These are phyloP conservation scores for Angomonas ambiguus DNA, from an alignment of 208 protist genomes.

Conservation along the genomic window DNA sequence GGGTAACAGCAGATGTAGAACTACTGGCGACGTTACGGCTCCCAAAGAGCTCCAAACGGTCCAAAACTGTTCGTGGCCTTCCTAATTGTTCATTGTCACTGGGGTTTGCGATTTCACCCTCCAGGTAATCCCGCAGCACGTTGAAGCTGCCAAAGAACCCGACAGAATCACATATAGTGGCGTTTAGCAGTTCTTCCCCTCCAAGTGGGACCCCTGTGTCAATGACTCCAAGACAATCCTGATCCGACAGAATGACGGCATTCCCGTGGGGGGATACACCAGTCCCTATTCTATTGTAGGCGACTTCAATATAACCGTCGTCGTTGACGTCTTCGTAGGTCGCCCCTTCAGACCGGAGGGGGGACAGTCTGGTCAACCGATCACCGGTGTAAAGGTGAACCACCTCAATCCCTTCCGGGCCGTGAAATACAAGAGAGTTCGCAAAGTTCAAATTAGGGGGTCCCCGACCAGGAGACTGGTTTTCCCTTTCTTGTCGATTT, in stretches of 20 bases:
- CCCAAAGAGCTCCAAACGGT: conserved; percentile 77
- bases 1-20: conserved; percentile 47
- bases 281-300: conserved; percentile 57
- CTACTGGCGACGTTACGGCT: conserved; percentile 60
- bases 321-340: conserved; percentile 89
- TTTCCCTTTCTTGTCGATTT: too few species aligned
- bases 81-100: conserved; percentile 27
- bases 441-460: conserved; percentile 14
- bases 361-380: conserved; percentile 54
- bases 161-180: conserved; percentile 77
- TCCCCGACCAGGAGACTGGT: conserved; percentile 9
- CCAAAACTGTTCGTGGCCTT: conserved; percentile 14
- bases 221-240: conserved; percentile 74
- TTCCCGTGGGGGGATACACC: conserved; percentile 27
- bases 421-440: conserved; percentile 87
- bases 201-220: conserved; percentile 45
- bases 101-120: conserved; percentile 45
- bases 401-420: conserved; percentile 70
- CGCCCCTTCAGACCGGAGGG: conserved; percentile 49
- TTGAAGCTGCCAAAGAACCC: conserved; percentile 75
- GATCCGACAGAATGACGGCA: conserved; percentile 51
- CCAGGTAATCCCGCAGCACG: conserved; percentile 74
- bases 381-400: conserved; percentile 87
- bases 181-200: conserved; percentile 47
- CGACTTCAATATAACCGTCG: conserved; percentile 71